A percentile compares a stretch with the other conserved stretches of the same genome.
phyloP scores from a whole-genome alignment of 768 basidiomycete genomes.

The Hydnomerulius pinastri region DNA sequence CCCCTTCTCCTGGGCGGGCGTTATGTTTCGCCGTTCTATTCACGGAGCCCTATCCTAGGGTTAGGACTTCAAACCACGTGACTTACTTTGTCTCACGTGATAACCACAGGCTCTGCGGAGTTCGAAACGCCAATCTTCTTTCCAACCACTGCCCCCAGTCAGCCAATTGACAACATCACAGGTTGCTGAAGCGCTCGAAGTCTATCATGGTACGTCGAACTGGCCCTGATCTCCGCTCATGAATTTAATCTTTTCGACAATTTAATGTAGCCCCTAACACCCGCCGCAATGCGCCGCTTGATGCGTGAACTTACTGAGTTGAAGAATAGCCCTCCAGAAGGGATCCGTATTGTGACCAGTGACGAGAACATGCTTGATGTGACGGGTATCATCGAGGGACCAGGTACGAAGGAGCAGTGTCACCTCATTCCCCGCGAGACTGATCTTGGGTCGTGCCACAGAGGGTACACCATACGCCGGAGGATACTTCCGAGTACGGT shows the following conservation, averaged over 20 bases:
- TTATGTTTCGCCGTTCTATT: too few relatives aligned
- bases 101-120: slow-evolving; percentile 19
- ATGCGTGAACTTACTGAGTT: slow-evolving; percentile 86
- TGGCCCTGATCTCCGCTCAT: not conserved
- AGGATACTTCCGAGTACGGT: slow-evolving; percentile 75
- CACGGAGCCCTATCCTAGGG: slow-evolving; percentile 8
- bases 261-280: slow-evolving; percentile 39
- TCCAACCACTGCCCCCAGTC: slow-evolving; percentile 20
- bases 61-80: slow-evolving; percentile 21
- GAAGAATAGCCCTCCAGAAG: slow-evolving; percentile 82
- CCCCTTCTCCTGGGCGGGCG: too few relatives aligned
- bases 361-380: slow-evolving; percentile 91
- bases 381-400: slow-evolving; percentile 86
- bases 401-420: slow-evolving; percentile 55
- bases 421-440: not conserved
- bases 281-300: slow-evolving; percentile 75
- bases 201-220: slow-evolving; percentile 24
- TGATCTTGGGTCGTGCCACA: slow-evolving; percentile 26
- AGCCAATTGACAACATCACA: slow-evolving; percentile 12
- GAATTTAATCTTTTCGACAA: not conserved
- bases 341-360: slow-evolving; percentile 82
- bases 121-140: slow-evolving; percentile 25
- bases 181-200: slow-evolving; percentile 7
- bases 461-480: slow-evolving; percentile 70
- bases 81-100: slow-evolving; percentile 32